Evolutionary conservation across 2,329 filamentous ascomycete species (phyloP), one percentile per base, ranked within the genome.

Genomic region (Claviceps fusiformis): DNA sequence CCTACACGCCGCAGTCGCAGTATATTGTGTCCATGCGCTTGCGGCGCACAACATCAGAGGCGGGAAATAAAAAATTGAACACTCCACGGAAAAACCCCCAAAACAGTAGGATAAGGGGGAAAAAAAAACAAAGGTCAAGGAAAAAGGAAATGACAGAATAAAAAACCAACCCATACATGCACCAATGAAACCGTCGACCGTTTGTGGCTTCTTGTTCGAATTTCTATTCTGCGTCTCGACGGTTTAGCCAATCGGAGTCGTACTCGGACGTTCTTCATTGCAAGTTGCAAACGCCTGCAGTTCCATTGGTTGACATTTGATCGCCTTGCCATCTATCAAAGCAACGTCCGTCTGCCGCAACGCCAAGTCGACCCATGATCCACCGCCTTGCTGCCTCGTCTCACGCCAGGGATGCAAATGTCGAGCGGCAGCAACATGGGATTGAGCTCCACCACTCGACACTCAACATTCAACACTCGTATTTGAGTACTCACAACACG

Each of bases 341-440:
- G 45, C 50, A 37, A 47, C 31, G 27, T 55, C 49, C 43, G 47
- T 49, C 44, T 55, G 31, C 49, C 44, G 35, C 24, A 39, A 54
- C 15, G 52, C 48, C 54, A 54, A 29, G 48, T 54, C 49, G 52
- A 52, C 37, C 33, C 27, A 52, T 11, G 54, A 52, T 57, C 53
- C 49, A 53, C 56, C n/a, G 37, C 44, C 45, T 31, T 24, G 53
- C 50, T 53, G 56, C 29, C 52, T 57, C 52, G 46, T 47, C 29
- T 46, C 10, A 24, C 44, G 44, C 44, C 11, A 27, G 11, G 11
- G 46, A 5, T 48, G 29, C 15, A 33, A 48, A 48, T 33, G 19
- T 24, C n/a, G 8, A 45, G n/a, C n/a, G 43, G 19, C 43, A 24
- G 4, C n/a, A n/a, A n/a, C 19, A 27, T 11, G 43, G 19, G n/a